Evolutionary conservation across 2,329 filamentous ascomycete species (phyloP), one percentile per base, ranked within the genome.

Genomic region (Ceratocystis harringtonii): DNA sequence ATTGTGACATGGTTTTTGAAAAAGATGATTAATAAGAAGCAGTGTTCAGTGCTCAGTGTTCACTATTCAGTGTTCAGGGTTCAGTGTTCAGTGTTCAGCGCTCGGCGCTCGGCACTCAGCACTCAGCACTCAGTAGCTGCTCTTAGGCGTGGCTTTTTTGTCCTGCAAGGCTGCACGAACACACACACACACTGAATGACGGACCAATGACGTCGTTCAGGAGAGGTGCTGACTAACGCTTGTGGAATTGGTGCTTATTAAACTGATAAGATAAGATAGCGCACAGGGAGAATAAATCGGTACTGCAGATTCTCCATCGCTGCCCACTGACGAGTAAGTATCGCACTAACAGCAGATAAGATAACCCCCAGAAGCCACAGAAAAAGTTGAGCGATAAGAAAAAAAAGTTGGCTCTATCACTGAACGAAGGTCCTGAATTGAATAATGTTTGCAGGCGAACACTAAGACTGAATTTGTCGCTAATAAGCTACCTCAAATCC

Each of bases 371-470:
- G 22, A 66, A 50, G 60, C 61, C 63, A 65, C 66, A 65, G 66
- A 67, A 67, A 64, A 64, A 60, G 58, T 62, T 58, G 25, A 44
- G 45, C 58, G 66, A 67, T 67, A 67, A 67, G 66, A 64, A 65
- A 66, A 66, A 67, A 66, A 67, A 67, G 58, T 65, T 65, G 64
- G 64, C 64, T 58, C 28, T 52, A 10, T 4, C 22, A 48, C 6
- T 32, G 28, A 55, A 41, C 36, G 36, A 41, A 30, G 55, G 19
- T 28, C 28, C 5, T 32, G 22, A 28, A 32, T 57, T 32, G 22
- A 28, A 57, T 57, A 57, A 57, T 57, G 22, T 10, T 48, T 48
- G 52, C 44, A 52, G 50, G 64, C 64, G 58, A 57, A 43, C 52
- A 43, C 43, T 52, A 58, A 55, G 50, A 61, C 41, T 65, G 58